Evolutionary conservation across 305 asterid species (phyloP).

Genomic region (Fraxinus platypoda): DNA sequence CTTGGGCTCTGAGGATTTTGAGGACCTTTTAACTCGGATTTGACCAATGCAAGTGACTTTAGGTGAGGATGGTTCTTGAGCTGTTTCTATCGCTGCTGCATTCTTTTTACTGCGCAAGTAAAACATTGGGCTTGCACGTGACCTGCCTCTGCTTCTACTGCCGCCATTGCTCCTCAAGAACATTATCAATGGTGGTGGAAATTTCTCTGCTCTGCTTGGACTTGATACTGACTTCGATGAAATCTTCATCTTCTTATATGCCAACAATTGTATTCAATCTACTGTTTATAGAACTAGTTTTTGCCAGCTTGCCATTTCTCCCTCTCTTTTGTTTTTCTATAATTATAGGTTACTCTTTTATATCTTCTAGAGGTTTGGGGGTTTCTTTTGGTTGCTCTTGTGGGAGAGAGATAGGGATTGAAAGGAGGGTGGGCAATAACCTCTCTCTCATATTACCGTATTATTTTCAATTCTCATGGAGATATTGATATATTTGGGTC

Average conservation of each 20-base stretch:
- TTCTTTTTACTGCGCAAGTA: conserved; percentile 27
- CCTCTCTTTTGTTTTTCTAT: neutral
- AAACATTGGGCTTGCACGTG: conserved; percentile 40
- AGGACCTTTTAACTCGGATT: conserved; percentile 32
- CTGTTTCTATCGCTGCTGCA: conserved; percentile 16
- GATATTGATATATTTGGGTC: neutral
- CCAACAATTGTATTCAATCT: neutral
- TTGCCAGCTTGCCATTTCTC: neutral
- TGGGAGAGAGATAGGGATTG: neutral
- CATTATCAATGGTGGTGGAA: conserved; percentile 47
- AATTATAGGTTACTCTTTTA: neutral
- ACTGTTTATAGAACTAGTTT: neutral
- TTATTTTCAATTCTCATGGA: neutral
- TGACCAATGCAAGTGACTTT: conserved; percentile 55
- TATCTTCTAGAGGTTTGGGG: neutral
- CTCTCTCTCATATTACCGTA: neutral
- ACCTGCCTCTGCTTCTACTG: conserved; percentile 39
- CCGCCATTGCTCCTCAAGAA: conserved; percentile 39
- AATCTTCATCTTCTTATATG: conserved; percentile 25
- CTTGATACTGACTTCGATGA: conserved; percentile 39
- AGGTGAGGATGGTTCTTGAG: conserved; percentile 47
- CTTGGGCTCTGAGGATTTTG: neutral
- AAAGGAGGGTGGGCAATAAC: neutral
- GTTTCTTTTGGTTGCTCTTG: neutral
- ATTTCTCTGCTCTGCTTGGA: conserved; percentile 43